phyloP scores from a whole-genome alignment of 352 stramenopile genomes.

The Globisporangium megalacanthum region DNA sequence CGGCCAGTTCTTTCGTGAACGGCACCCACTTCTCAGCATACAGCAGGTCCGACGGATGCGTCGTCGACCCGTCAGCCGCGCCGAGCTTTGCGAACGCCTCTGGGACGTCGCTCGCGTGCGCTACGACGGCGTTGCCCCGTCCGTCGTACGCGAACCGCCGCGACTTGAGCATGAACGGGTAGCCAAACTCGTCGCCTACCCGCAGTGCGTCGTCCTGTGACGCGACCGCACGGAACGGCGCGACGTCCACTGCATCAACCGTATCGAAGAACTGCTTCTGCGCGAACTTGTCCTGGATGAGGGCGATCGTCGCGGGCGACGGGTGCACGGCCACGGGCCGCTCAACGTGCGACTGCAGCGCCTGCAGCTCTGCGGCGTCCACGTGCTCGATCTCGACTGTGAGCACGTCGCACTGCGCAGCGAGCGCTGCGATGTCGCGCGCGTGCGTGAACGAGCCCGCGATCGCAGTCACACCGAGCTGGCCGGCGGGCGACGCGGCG shows the following conservation, averaged over 20 bases:
- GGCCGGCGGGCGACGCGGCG: conserved; percentile 59
- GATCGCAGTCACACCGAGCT: conserved; percentile 68
- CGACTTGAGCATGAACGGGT: conserved; percentile 98
- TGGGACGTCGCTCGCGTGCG: conserved; percentile 65
- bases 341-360: conserved; percentile 59
- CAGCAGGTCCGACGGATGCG: conserved; percentile 18
- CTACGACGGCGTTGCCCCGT: conserved; percentile 94
- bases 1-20: conserved; percentile 95
- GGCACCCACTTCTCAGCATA: conserved; percentile 98
- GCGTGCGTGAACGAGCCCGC: conserved; percentile 72
- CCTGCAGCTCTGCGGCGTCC: conserved; percentile 87
- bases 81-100: conserved; percentile 81
- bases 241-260: conserved; percentile 44
- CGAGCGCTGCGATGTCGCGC: conserved; percentile 63
- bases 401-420: conserved; percentile 87
- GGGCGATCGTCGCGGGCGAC: conserved; percentile 85
- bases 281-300: conserved; percentile 97
- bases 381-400: conserved; percentile 99
- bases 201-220: conserved; percentile 32
- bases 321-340: conserved; percentile 62
- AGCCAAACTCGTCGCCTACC: conserved; percentile 71
- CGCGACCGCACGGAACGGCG: conserved; percentile 49
- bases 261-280: conserved; percentile 90
- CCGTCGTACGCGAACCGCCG: conserved; percentile 95
- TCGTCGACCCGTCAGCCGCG: conserved; percentile 23